Evolutionary conservation across 2,329 filamentous ascomycete species (phyloP).

Genomic region (Trichoderma oligosporum): DNA sequence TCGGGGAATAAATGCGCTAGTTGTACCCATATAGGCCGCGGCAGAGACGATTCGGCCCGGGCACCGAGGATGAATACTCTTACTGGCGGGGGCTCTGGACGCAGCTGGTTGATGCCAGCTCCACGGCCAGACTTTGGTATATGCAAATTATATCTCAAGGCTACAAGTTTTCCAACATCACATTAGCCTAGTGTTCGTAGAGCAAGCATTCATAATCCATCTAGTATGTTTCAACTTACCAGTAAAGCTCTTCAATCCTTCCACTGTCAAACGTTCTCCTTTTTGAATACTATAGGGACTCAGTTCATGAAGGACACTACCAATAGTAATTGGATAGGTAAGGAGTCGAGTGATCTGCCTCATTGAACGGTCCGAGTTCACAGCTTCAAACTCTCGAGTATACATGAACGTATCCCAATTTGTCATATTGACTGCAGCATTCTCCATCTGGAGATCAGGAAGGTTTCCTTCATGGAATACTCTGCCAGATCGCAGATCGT

Average conservation of each 20-base stretch:
- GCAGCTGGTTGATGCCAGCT: constrained; percentile 70
- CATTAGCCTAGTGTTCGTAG: background rate
- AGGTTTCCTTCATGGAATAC: constrained; percentile 94
- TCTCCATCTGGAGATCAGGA: constrained; percentile 83
- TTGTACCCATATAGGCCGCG: constrained; percentile 90
- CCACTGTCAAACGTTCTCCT: constrained; percentile 72
- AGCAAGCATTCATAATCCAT: background rate
- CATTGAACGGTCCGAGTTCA: constrained; percentile 87
- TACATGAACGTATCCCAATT: constrained; percentile 99
- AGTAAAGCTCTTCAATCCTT: constrained; percentile 90
- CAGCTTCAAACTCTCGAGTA: constrained; percentile 82
- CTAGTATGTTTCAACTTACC: constrained; percentile 54
- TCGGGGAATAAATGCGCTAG: constrained; percentile 93
- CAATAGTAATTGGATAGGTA: constrained; percentile 90
- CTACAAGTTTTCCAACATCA: constrained; percentile 42
- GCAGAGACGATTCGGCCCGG: constrained; percentile 93
- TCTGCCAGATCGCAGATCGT: constrained; percentile 84
- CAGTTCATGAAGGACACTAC: constrained; percentile 86
- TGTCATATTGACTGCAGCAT: constrained; percentile 91
- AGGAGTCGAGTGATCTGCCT: constrained; percentile 88
- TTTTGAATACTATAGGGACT: constrained; percentile 83
- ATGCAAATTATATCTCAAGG: constrained; percentile 88
- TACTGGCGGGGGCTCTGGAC: constrained; percentile 80
- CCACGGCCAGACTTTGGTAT: constrained; percentile 77
- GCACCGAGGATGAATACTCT: constrained; percentile 91